Base-by-base conservation (phyloP, 2,329 filamentous ascomycete species). In the Beauveria sp. region DNA sequence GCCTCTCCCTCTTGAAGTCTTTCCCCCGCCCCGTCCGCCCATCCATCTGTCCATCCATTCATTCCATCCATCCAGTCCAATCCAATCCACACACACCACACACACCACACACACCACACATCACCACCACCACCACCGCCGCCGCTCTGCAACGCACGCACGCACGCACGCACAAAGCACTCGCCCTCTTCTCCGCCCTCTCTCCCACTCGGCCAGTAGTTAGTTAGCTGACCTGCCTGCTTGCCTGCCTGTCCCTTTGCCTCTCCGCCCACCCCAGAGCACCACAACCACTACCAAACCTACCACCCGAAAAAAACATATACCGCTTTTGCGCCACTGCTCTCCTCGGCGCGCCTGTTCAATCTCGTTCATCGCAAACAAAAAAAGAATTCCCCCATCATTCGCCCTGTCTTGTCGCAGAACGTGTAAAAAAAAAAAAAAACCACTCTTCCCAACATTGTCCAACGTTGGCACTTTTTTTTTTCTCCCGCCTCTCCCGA, bases 311-410 rank as follows among this genome's bases (percentile, higher is more conserved):
- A 45, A 34, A 34, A 58, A 58, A 38, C 42, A 58, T 49, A 58
- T 49, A 58, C 55, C 55, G 55, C 55, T 58, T 56, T 58, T 58
- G 45, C 55, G 55, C 55, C 55, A 58, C 55, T 58, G 20, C 16
- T 49, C 40, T 58, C 28, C n/a, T 5, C 40, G 55, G 28, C 45
- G 55, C 55, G 55, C 20, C 45, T 58, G 55, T 58, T 50, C 45
- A 49, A 30, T 50, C 55, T 49, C 30, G 28, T 40, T 45, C 55
- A 49, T 50, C 55, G n/a, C 42, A 28, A 55, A 20, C 8, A 54
- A 24, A 54, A 54, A 45, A 47, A 47, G 24, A 50, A 30, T 30
- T n/a, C 22, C 22, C 22, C 9, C 18, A 22, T 28, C n/a, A 42
- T 26, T 40, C 38, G n/a, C 20, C 22, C 40, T 30, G 12, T 16